Evolutionary conservation across 352 stramenopile species (phyloP).

Genomic region (Globisporangium iwayamae): DNA sequence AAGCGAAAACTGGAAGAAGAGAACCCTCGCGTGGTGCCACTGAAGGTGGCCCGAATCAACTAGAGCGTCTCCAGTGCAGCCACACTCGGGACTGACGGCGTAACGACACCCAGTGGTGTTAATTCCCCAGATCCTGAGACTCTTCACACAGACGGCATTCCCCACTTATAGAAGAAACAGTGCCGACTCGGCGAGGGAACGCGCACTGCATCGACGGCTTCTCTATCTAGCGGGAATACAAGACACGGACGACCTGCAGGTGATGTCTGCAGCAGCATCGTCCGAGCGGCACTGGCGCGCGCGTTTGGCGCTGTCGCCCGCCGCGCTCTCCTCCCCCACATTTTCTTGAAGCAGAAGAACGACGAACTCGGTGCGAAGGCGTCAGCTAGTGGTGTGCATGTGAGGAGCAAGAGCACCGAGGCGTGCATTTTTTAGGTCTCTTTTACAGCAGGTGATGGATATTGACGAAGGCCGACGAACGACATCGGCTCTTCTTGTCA

Average conservation of each 20-base stretch:
- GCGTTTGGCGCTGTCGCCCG: background rate
- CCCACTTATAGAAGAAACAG: constrained; percentile 6
- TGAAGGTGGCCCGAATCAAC: constrained; percentile 86
- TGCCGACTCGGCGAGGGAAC: background rate
- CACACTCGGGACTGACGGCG: background rate
- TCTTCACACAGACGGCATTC: background rate
- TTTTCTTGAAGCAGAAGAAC: constrained; percentile 4
- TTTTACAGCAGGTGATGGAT: constrained; percentile 4
- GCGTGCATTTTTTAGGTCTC: constrained; percentile 9
- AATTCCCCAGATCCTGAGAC: background rate
- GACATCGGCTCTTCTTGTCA: background rate
- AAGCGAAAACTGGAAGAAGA: constrained; percentile 83
- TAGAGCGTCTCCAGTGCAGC: constrained; percentile 21
- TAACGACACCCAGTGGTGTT: background rate
- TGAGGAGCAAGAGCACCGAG: background rate
- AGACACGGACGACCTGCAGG: constrained; percentile 12
- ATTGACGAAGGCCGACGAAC: background rate
- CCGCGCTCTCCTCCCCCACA: background rate
- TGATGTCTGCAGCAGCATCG: constrained; percentile 16
- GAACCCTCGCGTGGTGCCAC: constrained; percentile 75
- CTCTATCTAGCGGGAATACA: constrained; percentile 5
- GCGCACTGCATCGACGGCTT: background rate
- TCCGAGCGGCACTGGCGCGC: background rate
- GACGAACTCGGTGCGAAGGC: background rate
- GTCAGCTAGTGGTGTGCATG: constrained; percentile 4